Percentiles rank a stretch among this genome's conserved stretches.
Evolutionary conservation across 2,329 filamentous ascomycete genomes (phyloP).

Genomic region (Sarocladium strictum): DNA sequence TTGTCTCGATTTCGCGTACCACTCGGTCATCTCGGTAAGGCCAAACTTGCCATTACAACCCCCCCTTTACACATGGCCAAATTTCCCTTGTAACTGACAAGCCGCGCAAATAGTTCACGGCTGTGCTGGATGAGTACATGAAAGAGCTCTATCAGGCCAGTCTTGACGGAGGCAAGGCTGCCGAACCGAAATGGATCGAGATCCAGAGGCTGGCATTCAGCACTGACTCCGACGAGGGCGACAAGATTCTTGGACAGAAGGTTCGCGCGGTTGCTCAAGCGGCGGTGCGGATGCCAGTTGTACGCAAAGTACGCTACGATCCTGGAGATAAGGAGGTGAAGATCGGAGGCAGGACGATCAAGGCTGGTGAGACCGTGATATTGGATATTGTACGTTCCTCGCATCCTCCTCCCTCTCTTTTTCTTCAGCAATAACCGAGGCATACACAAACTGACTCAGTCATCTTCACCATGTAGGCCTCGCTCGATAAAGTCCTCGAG

Average conservation of each 20-base stretch:
- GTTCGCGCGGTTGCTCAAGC: constrained; percentile 3
- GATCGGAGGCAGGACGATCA: background rate
- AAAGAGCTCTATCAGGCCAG: background rate
- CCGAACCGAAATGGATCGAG: background rate
- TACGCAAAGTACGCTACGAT: constrained; percentile 12
- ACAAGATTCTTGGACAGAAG: background rate
- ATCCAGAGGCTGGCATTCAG: background rate
- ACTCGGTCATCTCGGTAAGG: constrained; percentile 14
- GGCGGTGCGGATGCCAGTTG: constrained; percentile 13
- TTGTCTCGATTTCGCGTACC: constrained; percentile 15
- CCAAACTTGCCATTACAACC: too few species aligned
- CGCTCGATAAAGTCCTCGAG: background rate
- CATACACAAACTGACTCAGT: background rate
- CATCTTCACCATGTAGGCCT: background rate
- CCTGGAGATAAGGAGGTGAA: background rate
- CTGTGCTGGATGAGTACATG: constrained; percentile 12
- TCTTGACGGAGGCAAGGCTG: background rate
- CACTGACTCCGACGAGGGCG: background rate
- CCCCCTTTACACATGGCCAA: background rate
- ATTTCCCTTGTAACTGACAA: background rate
- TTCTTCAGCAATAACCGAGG: too few species aligned
- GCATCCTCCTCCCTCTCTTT: too few species aligned
- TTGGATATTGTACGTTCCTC: constrained; percentile 13
- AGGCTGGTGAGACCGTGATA: constrained; percentile 12
- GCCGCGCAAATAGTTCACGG: constrained; percentile 13